Base-by-base conservation (phyloP, 1,284 basidiomycete species). In the Mycena sp. region DNA sequence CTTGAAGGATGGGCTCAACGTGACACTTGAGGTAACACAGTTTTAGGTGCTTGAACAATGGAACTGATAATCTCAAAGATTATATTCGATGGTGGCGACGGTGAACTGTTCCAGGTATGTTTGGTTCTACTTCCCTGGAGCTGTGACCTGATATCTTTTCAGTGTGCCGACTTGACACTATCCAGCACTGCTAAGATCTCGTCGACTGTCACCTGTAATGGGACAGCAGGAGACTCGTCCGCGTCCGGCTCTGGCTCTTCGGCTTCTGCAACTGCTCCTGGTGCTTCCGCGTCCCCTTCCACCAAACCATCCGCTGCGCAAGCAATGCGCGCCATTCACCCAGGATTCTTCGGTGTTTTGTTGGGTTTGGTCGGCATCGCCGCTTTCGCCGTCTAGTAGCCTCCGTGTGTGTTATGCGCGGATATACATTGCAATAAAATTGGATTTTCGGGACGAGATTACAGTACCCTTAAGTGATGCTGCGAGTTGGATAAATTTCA, bases 111-210 rank as follows among this genome's bases (percentile, higher is more conserved):
- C 78, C 90, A 93, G 80, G 87, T 85, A 69, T 28, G 77, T 70
- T 17, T 35, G n/a, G 25, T 28, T 30, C 29, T 28, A 23, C 14
- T 35, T 35, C 21, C 28, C 30, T 5, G 41, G 17, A 11, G 25
- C 37, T 28, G 16, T 51, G 21, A n/a, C 41, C 17, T 30, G 17
- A 21, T 23, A 19, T 28, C 19, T 25, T n/a, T 25, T 2, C 63
- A 90, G 87, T 93, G 91, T 72, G 82, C 91, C 46, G 91, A 94
- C 75, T 74, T 94, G 55, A 85, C 87, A 7, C 79, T 94, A 29
- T 80, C 85, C 43, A 83, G 78, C 52, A 80, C 76, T 69, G 81
- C 80, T 67, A 80, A 76, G 11, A 77, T 78, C 23, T 58, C 72
- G n/a, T 65, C 75, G 16, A 69, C 69, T 63, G 67, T 76, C 38